Percentiles rank a stretch among this genome's conserved stretches.
Evolutionary conservation across 345 rosid genomes (phyloP).

Genomic region (Melastoma malabathricum): DNA sequence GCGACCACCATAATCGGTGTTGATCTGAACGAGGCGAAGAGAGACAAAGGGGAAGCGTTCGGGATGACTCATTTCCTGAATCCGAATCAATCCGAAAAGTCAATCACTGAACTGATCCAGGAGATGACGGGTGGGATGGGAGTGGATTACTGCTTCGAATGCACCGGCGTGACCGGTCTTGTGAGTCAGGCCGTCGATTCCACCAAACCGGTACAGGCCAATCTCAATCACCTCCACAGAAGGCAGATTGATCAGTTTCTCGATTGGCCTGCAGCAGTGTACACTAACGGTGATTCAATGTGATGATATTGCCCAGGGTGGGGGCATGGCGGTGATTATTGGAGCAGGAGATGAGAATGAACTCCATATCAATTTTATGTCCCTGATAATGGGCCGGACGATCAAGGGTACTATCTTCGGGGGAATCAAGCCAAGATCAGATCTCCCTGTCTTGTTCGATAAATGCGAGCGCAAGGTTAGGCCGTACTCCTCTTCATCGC

Average conservation of each 20-base stretch:
- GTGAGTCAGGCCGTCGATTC: constrained; percentile 35
- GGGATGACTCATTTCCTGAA: constrained; percentile 62
- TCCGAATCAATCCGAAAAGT: constrained; percentile 23
- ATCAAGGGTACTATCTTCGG: constrained; percentile 47
- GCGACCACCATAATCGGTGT: constrained; percentile 37
- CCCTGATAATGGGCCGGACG: constrained; percentile 30
- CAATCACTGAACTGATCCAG: constrained; percentile 22
- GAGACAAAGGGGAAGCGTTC: constrained; percentile 17
- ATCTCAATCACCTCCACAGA: neutral
- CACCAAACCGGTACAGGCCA: constrained; percentile 25
- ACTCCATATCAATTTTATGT: constrained; percentile 10
- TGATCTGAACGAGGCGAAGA: constrained; percentile 30
- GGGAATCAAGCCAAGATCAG: constrained; percentile 40
- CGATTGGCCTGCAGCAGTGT: neutral
- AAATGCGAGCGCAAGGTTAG: constrained; percentile 34
- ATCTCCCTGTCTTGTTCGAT: constrained; percentile 30
- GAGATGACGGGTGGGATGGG: constrained; percentile 37
- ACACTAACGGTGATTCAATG: neutral
- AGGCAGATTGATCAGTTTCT: neutral
- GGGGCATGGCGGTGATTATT: constrained; percentile 30
- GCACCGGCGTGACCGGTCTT: constrained; percentile 29
- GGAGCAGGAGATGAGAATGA: constrained; percentile 15
- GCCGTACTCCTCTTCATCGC: neutral
- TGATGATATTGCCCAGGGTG: constrained; percentile 19
- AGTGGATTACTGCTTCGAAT: constrained; percentile 60